Conservation (phyloP, 2,329 filamentous ascomycete species). For the Metarhizium anisopliae region DNA sequence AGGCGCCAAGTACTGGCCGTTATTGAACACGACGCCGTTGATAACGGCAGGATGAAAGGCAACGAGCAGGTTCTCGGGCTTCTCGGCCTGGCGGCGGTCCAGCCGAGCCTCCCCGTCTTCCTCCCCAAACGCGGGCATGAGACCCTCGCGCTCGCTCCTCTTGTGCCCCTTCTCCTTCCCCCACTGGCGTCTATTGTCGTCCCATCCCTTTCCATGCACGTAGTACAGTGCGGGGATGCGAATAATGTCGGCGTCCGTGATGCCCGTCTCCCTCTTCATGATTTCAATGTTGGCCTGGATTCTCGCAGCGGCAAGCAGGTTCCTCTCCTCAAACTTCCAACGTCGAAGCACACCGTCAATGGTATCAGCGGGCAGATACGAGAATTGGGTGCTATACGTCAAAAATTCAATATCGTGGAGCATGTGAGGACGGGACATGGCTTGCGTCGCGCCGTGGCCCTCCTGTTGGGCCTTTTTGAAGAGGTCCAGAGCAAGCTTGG, state of each 20-base stretch:
- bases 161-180: too few species aligned
- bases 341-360: slow-evolving; percentile 2
- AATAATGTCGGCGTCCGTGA: slow-evolving; percentile 12
- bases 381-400: too few species aligned
- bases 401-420: not conserved
- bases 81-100: too few species aligned
- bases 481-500: slow-evolving; percentile 14
- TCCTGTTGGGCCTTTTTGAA: slow-evolving; percentile 11
- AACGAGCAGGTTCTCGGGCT: not conserved
- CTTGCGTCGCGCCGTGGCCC: slow-evolving; percentile 15
- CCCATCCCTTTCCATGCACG: not conserved
- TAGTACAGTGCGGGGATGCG: slow-evolving; percentile 14
- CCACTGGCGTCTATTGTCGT: slow-evolving; percentile 6
- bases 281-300: slow-evolving; percentile 13
- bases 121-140: too few species aligned
- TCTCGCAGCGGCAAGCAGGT: slow-evolving; percentile 4
- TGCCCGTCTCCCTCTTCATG: slow-evolving; percentile 14
- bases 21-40: not conserved
- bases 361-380: not conserved
- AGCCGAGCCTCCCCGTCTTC: too few species aligned
- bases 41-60: not conserved
- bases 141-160: too few species aligned
- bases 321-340: not conserved
- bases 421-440: not conserved
- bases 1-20: not conserved